These are phyloP conservation scores for Diplodia intermedia DNA, from an alignment of 2,329 filamentous ascomycete genomes.

Conservation along the genomic window DNA sequence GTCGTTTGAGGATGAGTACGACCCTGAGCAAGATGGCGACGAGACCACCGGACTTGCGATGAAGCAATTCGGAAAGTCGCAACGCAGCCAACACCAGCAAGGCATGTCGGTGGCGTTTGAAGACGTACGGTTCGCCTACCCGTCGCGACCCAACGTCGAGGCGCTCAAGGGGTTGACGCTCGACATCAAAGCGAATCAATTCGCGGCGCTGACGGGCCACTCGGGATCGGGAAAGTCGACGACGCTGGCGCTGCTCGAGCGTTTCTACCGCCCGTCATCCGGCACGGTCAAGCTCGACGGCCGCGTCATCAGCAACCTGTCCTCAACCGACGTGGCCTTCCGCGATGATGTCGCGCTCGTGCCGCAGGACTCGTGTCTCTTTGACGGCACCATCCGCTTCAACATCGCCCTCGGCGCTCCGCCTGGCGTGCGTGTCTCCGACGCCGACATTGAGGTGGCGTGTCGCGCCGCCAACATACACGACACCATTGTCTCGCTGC, in stretches of 20 bases:
- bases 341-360: conserved; percentile 52
- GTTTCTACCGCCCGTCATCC: conserved; percentile 54
- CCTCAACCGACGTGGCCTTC: not conserved
- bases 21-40: not conserved
- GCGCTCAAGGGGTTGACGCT: conserved; percentile 35
- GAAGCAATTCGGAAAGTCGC: conserved; percentile 19
- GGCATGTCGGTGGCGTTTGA: conserved; percentile 21
- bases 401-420: conserved; percentile 58
- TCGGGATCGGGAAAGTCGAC: conserved; percentile 59
- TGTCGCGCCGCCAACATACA: conserved; percentile 74
- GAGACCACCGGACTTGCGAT: conserved; percentile 3
- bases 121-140: conserved; percentile 30
- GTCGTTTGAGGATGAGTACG: not conserved
- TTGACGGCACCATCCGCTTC: conserved; percentile 57
- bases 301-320: not conserved
- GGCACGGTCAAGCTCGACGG: conserved; percentile 39
- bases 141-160: conserved; percentile 42
- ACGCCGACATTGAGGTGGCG: conserved; percentile 69
- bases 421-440: conserved; percentile 61
- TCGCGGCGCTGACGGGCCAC: conserved; percentile 56
- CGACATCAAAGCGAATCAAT: conserved; percentile 50
- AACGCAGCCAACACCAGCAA: not conserved
- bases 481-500: conserved; percentile 68
- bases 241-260: conserved; percentile 54
- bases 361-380: conserved; percentile 57